phyloP scores from a whole-genome alignment of 306 rosid species.

The Quercus variabilis region DNA sequence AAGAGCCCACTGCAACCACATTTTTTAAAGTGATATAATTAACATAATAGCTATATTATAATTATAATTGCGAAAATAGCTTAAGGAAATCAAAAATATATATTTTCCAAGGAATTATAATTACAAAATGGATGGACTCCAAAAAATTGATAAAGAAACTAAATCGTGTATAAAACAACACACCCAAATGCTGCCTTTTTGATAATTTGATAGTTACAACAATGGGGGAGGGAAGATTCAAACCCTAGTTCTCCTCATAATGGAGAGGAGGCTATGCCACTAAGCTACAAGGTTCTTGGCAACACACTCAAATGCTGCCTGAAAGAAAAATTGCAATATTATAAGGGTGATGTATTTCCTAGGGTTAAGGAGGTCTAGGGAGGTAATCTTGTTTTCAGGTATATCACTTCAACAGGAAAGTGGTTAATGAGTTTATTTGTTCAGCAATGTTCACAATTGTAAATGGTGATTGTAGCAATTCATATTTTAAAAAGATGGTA shows the following conservation, averaged over 20 bases:
- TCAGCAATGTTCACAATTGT: not conserved
- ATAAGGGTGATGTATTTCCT: not conserved
- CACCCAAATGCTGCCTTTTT: not conserved
- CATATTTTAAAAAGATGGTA: not conserved
- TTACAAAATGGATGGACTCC: not conserved
- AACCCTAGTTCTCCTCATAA: too few relatives aligned
- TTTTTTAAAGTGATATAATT: not conserved
- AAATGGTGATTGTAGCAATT: not conserved
- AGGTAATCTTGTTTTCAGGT: not conserved
- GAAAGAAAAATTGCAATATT: not conserved
- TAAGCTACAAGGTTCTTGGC: too few relatives aligned
- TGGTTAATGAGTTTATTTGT: not conserved
- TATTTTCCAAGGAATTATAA: not conserved
- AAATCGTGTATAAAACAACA: not conserved
- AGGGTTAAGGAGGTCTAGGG: not conserved
- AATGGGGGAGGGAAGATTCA: too few relatives aligned
- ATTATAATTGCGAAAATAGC: not conserved
- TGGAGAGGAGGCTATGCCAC: too few relatives aligned
- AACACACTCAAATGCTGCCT: not conserved
- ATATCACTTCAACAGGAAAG: not conserved
- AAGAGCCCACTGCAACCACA: conserved; percentile 82
- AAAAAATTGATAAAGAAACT: not conserved
- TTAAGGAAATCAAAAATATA: not conserved
- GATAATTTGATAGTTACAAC: too few relatives aligned
- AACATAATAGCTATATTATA: not conserved